A percentile compares a stretch with the other conserved stretches of the same genome.
These are phyloP conservation scores for Citrus glauca DNA, from an alignment of 345 rosid species.

Conservation along the genomic window DNA sequence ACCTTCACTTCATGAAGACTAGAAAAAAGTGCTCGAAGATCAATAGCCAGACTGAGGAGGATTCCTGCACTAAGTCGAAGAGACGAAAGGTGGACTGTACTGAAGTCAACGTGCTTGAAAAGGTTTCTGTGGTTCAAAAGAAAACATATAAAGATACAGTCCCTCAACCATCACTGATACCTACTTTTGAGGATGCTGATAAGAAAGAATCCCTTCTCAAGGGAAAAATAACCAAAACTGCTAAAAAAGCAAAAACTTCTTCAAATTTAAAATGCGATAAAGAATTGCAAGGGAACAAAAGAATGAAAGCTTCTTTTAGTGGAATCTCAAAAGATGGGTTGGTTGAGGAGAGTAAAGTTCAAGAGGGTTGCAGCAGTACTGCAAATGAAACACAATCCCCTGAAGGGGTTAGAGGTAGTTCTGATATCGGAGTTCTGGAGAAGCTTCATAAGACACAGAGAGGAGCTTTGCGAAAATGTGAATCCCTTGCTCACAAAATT, in stretches of 20 bases:
- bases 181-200: slow-evolving; percentile 2
- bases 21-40: slow-evolving; percentile 4
- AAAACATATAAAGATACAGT: slow-evolving; percentile 12
- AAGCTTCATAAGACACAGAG: slow-evolving; percentile 20
- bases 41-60: not conserved
- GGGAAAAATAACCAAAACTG: slow-evolving; percentile 11
- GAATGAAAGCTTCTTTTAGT: slow-evolving; percentile 22
- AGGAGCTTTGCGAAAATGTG: slow-evolving; percentile 34
- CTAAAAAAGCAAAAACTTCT: slow-evolving; percentile 20
- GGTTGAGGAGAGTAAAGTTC: slow-evolving; percentile 11
- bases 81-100: slow-evolving; percentile 18
- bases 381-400: slow-evolving; percentile 13
- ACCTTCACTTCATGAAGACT: slow-evolving; percentile 5
- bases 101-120: slow-evolving; percentile 7
- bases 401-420: slow-evolving; percentile 15
- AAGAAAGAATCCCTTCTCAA: not conserved
- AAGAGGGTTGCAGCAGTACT: slow-evolving; percentile 4
- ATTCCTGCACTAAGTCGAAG: slow-evolving; percentile 16
- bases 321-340: slow-evolving; percentile 22
- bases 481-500: slow-evolving; percentile 14
- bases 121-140: slow-evolving; percentile 12
- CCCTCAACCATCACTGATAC: not conserved
- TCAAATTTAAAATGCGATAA: slow-evolving; percentile 17
- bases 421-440: slow-evolving; percentile 7
- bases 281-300: slow-evolving; percentile 13